A percentile compares a stretch with the other conserved stretches of the same genome.
These are phyloP conservation scores for Gracilaria domingensis DNA, from an alignment of 23 red algal genomes.

Conservation along the genomic window DNA sequence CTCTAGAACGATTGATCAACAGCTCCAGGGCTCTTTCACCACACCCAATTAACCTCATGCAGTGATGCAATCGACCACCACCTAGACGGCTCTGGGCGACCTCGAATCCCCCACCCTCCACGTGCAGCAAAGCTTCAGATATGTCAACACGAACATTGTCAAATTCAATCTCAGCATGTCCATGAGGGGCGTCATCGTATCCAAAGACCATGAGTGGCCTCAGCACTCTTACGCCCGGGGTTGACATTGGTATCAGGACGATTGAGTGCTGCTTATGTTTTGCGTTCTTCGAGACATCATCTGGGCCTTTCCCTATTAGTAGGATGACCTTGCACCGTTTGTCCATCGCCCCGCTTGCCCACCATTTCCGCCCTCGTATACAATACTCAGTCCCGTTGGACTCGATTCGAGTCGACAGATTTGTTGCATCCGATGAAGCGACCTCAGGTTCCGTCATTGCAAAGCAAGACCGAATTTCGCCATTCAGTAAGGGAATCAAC, in stretches of 20 bases:
- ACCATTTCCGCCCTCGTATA: conserved; percentile 92
- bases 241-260: conserved; percentile 83
- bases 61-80: conserved; percentile 91
- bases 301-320: conserved; percentile 70
- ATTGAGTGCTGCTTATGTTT: conserved; percentile 80
- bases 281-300: background rate
- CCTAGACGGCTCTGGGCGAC: conserved; percentile 86
- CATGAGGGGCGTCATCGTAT: conserved; percentile 95
- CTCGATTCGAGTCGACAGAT: conserved; percentile 68
- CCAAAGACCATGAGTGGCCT: conserved; percentile 86
- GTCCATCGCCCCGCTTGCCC: conserved; percentile 89
- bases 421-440: conserved; percentile 90
- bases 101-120: conserved; percentile 82
- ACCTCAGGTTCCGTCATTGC: conserved; percentile 95
- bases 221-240: conserved; percentile 74
- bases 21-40: conserved; percentile 74
- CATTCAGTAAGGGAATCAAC: conserved; percentile 78
- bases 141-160: conserved; percentile 50
- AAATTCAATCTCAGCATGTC: conserved; percentile 89
- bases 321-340: conserved; percentile 79
- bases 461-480: conserved; percentile 92
- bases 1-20: conserved; percentile 42
- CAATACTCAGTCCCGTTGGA: conserved; percentile 22
- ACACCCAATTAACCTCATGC: conserved; percentile 84
- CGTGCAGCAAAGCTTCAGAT: conserved; percentile 51